A percentile compares a stretch with the other conserved stretches of the same genome.
Conservation (phyloP, 164 flowering plant genomes). For the Annona cherimola region DNA sequence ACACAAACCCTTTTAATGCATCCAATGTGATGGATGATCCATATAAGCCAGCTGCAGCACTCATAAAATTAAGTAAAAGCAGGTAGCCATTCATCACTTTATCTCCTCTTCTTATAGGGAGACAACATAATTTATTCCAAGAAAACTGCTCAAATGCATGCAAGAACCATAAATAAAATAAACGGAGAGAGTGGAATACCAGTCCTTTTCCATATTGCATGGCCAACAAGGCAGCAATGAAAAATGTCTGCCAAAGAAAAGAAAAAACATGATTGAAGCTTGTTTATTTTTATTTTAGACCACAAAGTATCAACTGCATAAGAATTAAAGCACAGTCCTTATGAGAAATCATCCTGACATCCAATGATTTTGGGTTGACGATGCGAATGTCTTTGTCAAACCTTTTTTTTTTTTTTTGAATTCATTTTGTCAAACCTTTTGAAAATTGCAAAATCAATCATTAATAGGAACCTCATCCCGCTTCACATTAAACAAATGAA, state of each 20-base stretch:
- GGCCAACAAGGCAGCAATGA: conserved; percentile 95
- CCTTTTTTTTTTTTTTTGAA: background rate
- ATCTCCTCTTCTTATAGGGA: background rate
- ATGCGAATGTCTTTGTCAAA: background rate
- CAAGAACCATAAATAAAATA: conserved; percentile 8
- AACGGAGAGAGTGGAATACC: conserved; percentile 40
- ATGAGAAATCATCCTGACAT: background rate
- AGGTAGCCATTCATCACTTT: background rate
- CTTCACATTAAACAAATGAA: background rate
- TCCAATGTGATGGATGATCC: background rate
- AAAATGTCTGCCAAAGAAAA: conserved; percentile 65
- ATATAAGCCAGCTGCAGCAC: background rate
- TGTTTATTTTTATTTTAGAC: background rate
- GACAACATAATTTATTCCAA: background rate
- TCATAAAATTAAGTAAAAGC: background rate
- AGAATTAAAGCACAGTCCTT: background rate
- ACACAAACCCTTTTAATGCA: background rate
- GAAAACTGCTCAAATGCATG: background rate
- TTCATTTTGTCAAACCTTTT: no score
- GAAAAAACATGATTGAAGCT: background rate
- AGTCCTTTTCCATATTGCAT: conserved; percentile 89
- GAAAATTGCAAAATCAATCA: background rate
- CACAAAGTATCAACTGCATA: background rate
- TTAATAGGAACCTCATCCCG: background rate
- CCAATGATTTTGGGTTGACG: background rate